Evolutionary conservation across 2,329 filamentous ascomycete species (phyloP).

Genomic region (Xenoacremonium recifei): DNA sequence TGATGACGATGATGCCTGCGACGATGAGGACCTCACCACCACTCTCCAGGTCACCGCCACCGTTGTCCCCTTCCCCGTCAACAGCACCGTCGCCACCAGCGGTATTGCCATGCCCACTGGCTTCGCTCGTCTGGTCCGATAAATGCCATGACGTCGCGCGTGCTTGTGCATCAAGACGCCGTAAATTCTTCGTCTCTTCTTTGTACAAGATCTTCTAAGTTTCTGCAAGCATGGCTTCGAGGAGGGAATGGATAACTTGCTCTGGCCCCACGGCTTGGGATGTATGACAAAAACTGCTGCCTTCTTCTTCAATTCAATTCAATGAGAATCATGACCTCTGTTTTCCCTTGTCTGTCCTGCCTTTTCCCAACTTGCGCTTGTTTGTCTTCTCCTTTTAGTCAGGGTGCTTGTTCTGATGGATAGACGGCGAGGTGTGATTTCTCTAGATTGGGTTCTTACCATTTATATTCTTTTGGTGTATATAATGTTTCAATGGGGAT

Average conservation of each 20-base stretch:
- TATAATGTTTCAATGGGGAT: slow-evolving; percentile 16
- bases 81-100: slow-evolving; percentile 35
- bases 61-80: slow-evolving; percentile 41
- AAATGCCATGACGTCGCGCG: slow-evolving; percentile 14
- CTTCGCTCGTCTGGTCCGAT: slow-evolving; percentile 33
- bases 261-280: slow-evolving; percentile 16
- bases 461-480: slow-evolving; percentile 18
- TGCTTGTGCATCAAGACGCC: slow-evolving; percentile 5
- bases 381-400: not conserved
- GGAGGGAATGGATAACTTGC: slow-evolving; percentile 15
- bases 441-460: not conserved
- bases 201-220: slow-evolving; percentile 22
- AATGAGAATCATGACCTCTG: slow-evolving; percentile 28
- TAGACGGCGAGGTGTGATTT: slow-evolving; percentile 12
- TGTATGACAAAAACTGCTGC: slow-evolving; percentile 24
- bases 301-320: slow-evolving; percentile 23
- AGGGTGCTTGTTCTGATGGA: slow-evolving; percentile 14
- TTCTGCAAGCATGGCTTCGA: slow-evolving; percentile 20
- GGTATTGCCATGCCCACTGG: slow-evolving; percentile 35
- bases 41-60: slow-evolving; percentile 32
- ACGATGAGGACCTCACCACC: slow-evolving; percentile 23
- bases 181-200: slow-evolving; percentile 16
- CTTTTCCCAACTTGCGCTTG: slow-evolving; percentile 3
- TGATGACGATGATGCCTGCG: slow-evolving; percentile 16
- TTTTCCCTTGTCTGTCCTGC: slow-evolving; percentile 18